Percentiles rank a stretch among this genome's conserved stretches.
Evolutionary conservation across 164 flowering plant genomes (phyloP).

Genomic region (Chimonanthus praecox): DNA sequence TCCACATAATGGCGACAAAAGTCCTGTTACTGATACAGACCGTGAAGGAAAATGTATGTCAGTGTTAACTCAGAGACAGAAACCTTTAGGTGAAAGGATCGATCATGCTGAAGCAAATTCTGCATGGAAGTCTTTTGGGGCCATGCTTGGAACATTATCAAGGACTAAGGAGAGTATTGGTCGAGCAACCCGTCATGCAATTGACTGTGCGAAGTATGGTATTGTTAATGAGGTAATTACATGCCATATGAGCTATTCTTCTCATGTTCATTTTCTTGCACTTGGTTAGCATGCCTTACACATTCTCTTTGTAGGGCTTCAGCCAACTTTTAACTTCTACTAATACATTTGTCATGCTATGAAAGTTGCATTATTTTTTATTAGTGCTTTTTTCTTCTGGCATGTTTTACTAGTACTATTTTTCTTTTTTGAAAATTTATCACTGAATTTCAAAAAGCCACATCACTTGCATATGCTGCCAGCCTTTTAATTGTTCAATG

Average conservation of each 20-base stretch:
- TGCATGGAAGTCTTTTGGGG: slow-evolving; percentile 60
- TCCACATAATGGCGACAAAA: slow-evolving; percentile 29
- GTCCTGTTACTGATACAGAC: slow-evolving; percentile 30
- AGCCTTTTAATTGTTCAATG: no score
- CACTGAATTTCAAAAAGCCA: no score
- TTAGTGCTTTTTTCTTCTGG: no score
- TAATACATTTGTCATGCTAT: no score
- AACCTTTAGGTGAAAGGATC: slow-evolving; percentile 27
- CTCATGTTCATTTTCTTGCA: not conserved
- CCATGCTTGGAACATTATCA: slow-evolving; percentile 50
- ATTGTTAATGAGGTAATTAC: slow-evolving; percentile 60
- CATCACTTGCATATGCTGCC: no score
- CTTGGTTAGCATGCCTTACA: no score
- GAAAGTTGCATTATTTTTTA: no score
- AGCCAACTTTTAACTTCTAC: no score
- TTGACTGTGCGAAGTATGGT: slow-evolving; percentile 89
- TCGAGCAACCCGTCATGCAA: slow-evolving; percentile 84
- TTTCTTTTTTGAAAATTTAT: no score
- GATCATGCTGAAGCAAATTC: slow-evolving; percentile 38
- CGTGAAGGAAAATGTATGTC: slow-evolving; percentile 29
- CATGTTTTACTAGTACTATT: no score
- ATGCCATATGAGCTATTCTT: not conserved
- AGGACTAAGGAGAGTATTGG: slow-evolving; percentile 95
- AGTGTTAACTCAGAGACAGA: slow-evolving; percentile 18
- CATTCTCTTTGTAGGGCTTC: no score